Conservation (phyloP, 2,329 filamentous ascomycete genomes). For the Huntiella bhutanensis region DNA sequence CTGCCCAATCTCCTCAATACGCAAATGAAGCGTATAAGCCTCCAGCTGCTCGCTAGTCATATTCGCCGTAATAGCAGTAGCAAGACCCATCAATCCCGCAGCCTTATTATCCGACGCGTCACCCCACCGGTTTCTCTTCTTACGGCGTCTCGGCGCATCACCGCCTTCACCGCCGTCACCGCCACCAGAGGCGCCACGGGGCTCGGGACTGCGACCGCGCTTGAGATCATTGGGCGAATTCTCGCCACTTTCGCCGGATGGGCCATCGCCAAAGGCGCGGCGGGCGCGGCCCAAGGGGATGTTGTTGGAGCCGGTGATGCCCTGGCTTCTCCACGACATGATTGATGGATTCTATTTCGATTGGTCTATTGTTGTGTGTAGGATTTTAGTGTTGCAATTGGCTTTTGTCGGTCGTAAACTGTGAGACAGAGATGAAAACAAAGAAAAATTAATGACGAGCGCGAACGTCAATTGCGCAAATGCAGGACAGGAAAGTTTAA, state of each 20-base stretch:
- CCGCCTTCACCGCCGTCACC: constrained; percentile 27
- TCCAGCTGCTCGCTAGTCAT: constrained; percentile 98
- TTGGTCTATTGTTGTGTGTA: background rate
- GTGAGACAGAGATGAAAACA: too few relatives aligned
- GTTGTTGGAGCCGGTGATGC: constrained; percentile 95
- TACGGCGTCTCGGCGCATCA: constrained; percentile 73
- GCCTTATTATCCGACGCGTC: constrained; percentile 97
- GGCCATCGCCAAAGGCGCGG: constrained; percentile 42
- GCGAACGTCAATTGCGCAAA: too few relatives aligned
- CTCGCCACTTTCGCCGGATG: constrained; percentile 16
- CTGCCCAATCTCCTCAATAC: constrained; percentile 98
- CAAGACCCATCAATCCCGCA: constrained; percentile 89
- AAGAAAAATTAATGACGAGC: too few relatives aligned
- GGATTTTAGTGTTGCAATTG: background rate
- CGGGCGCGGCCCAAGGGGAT: constrained; percentile 81
- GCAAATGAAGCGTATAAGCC: constrained; percentile 86
- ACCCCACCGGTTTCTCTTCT: constrained; percentile 98
- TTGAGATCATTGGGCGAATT: constrained; percentile 33
- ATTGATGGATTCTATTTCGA: constrained; percentile 16
- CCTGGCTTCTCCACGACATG: constrained; percentile 54
- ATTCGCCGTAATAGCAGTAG: constrained; percentile 86
- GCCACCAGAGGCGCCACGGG: constrained; percentile 23
- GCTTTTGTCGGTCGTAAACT: background rate
- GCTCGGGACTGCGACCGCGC: constrained; percentile 82
- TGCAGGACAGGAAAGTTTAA: background rate